Conservation (phyloP, 805 yeast genomes). For the Pichia cabralensis region DNA sequence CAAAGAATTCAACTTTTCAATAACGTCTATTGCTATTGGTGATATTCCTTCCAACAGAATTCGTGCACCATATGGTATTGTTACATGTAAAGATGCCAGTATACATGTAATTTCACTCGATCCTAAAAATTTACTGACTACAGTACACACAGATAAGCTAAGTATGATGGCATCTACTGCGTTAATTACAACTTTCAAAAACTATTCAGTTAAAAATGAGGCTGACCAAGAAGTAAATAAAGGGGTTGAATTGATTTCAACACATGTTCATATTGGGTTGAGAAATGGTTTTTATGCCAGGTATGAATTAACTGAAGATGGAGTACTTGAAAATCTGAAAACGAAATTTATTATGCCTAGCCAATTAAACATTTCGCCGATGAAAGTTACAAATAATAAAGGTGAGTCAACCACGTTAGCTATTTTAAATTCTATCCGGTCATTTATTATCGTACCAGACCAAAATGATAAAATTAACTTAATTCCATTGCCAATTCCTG, state of each 20-base stretch:
- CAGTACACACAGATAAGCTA: conserved; percentile 55
- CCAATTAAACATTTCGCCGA: background rate
- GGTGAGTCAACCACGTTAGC: background rate
- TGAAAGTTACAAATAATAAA: background rate
- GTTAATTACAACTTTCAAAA: conserved; percentile 17
- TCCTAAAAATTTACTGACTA: conserved; percentile 48
- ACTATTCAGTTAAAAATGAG: conserved; percentile 24
- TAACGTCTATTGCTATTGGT: conserved; percentile 41
- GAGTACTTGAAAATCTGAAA: conserved; percentile 44
- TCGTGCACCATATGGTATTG: conserved; percentile 49
- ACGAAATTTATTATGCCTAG: conserved; percentile 2
- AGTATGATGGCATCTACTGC: conserved; percentile 36
- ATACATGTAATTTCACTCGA: conserved; percentile 58
- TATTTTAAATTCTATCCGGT: background rate
- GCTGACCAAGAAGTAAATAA: conserved; percentile 8
- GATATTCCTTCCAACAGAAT: conserved; percentile 37
- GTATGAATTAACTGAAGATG: conserved; percentile 51
- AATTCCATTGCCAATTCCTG: conserved; percentile 37
- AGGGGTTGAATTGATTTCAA: conserved; percentile 6
- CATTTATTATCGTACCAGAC: conserved; percentile 5
- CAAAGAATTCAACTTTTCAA: conserved; percentile 40
- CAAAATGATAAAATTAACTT: conserved; percentile 27
- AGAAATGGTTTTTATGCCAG: conserved; percentile 73
- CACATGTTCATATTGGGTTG: conserved; percentile 66
- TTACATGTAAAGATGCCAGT: conserved; percentile 64